Base-by-base conservation (phyloP, 176 grass and related monocot species). In the Oryza meyeriana region DNA sequence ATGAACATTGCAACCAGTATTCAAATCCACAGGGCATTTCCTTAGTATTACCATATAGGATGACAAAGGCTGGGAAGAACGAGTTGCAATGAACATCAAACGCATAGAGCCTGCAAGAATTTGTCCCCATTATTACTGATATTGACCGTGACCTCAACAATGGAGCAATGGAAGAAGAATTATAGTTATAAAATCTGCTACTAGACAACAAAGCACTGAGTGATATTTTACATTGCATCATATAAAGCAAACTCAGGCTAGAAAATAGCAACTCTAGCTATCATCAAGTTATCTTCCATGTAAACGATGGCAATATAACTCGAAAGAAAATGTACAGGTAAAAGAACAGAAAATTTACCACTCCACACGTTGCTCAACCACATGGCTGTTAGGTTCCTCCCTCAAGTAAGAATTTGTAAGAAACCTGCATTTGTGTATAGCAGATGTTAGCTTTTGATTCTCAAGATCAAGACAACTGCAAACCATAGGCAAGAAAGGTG, bases 81-180 rank as follows among this genome's bases (percentile, higher is more conserved):
- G 96, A 98, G 83, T 95, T 98, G 85, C 93, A 98, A 72, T 98
- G 96, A 81, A 95, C 96, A 87, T 98, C 96, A 68, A 98, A 95
- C 75, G 96, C 90, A 90, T 98, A 98, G 1, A 98, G 85, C 96
- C 96, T 98, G 87, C 69, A 88, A 84, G 20, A 8, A 31, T 61
- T 31, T 68, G 14, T 36, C 13, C 28, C 8, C 22, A 26, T 45
- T 26, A 25, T 80, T 64, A 89, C 10, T 34, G 10, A 80, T 63
- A 64, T 41, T 71, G 26, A 25, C 26, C 0, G 7, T 0, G 5
- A 48, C 25, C 48, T 70, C 63, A 64, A 5, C 8, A 81, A 44
- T 39, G 55, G 77, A 71, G 18, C 57, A 64, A 17, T 48, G 18
- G 26, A 71, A 41, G 48, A 31, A 71, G 17, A 42, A 81, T 6